Conservation (phyloP, 2,329 filamentous ascomycete genomes). For the Fusarium solani-melongenae region DNA sequence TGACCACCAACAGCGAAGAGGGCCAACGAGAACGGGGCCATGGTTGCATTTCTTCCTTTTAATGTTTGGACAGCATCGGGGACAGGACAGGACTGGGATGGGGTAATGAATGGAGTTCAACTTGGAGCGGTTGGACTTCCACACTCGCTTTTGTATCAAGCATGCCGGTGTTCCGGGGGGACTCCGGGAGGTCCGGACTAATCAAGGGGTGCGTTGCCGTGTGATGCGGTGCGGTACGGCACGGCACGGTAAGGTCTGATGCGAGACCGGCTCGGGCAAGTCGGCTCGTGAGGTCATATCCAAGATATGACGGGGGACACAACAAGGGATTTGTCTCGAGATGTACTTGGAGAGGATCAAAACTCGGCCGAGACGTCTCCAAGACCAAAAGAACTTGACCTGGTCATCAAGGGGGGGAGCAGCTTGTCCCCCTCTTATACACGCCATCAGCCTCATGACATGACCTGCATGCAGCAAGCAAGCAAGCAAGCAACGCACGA, state of each 20-base stretch:
- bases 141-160: constrained; percentile 35
- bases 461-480: constrained; percentile 3
- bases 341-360: not conserved
- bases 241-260: not conserved
- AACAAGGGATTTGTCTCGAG: not conserved
- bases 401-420: not conserved
- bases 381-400: not conserved
- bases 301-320: not conserved
- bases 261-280: not conserved
- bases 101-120: constrained; percentile 27
- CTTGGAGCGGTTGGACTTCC: constrained; percentile 16
- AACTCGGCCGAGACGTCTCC: not conserved
- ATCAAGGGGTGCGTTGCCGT: constrained; percentile 14
- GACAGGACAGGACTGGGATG: constrained; percentile 1
- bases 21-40: constrained; percentile 18
- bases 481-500: constrained; percentile 6
- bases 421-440: constrained; percentile 17
- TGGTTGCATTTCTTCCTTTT: constrained; percentile 21
- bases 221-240: not conserved
- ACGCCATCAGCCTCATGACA: constrained; percentile 6
- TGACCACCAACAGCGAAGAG: constrained; percentile 26
- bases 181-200: constrained; percentile 12
- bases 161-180: constrained; percentile 30
- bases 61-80: constrained; percentile 5
- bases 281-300: not conserved